Evolutionary conservation across 495 filamentous ascomycete species (phyloP).

Genomic region (Trichocladium uniseriatum): DNA sequence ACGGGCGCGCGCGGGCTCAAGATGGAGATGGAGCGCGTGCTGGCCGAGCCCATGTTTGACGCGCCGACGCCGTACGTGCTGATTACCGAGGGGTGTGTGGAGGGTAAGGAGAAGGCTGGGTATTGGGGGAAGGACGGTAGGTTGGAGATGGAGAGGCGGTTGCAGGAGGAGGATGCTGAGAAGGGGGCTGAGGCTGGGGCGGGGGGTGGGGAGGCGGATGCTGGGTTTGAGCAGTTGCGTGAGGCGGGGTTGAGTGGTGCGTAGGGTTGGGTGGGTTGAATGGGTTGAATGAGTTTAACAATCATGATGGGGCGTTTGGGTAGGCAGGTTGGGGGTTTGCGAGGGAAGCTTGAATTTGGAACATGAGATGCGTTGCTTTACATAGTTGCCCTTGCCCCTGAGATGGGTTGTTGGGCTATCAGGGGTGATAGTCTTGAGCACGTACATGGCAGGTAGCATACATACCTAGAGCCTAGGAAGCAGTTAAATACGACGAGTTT

Average conservation of each 20-base stretch:
- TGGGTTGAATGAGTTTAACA: neutral
- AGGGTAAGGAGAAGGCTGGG: slow-evolving; percentile 46
- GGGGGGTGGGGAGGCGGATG: slow-evolving; percentile 8
- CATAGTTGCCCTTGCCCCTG: too few relatives aligned
- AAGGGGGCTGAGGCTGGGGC: slow-evolving; percentile 3
- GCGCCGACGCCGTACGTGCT: slow-evolving; percentile 59
- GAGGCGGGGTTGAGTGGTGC: slow-evolving; percentile 39
- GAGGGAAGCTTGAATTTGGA: neutral
- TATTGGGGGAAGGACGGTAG: slow-evolving; percentile 45
- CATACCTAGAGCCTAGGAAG: too few relatives aligned
- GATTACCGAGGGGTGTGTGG: slow-evolving; percentile 65
- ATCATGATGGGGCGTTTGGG: slow-evolving; percentile 7
- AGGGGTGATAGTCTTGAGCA: too few relatives aligned
- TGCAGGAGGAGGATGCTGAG: slow-evolving; percentile 44
- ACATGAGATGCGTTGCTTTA: neutral
- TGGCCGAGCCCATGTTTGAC: slow-evolving; percentile 88
- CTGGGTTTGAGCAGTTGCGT: slow-evolving; percentile 29
- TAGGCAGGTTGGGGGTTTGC: neutral
- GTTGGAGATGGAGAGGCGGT: slow-evolving; percentile 43
- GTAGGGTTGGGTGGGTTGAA: slow-evolving; percentile 15
- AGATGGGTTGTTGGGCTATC: too few relatives aligned
- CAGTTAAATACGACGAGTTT: too few relatives aligned
- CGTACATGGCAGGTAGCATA: too few relatives aligned
- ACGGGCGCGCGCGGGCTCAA: slow-evolving; percentile 83
- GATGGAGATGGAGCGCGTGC: slow-evolving; percentile 78